Conservation (phyloP, 805 yeast species). For the Candida taoyuanica region DNA sequence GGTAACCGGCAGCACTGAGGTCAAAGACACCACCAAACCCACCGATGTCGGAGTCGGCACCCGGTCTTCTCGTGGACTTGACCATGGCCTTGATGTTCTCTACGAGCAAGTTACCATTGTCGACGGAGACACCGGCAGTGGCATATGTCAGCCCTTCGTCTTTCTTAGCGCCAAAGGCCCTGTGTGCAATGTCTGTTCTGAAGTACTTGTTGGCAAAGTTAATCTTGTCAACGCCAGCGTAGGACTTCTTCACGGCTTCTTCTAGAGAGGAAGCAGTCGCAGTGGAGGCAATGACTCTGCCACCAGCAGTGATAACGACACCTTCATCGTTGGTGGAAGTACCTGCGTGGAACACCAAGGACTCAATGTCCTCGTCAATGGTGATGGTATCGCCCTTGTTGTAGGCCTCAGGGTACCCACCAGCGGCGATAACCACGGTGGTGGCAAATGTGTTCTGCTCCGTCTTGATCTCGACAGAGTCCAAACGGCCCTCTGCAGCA, state of each 20-base stretch:
- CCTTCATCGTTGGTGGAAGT: constrained; percentile 54
- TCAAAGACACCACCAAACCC: constrained; percentile 98
- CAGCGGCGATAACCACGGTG: constrained; percentile 95
- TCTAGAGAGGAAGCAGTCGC: constrained; percentile 73
- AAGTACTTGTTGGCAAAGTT: constrained; percentile 70
- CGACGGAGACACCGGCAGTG: constrained; percentile 96
- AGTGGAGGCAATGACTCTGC: constrained; percentile 94
- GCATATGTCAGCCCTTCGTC: constrained; percentile 71
- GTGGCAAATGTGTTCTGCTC: constrained; percentile 62
- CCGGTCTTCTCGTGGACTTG: constrained; percentile 87
- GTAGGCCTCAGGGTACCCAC: constrained; percentile 91
- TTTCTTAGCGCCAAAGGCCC: constrained; percentile 63
- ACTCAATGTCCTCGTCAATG: constrained; percentile 44
- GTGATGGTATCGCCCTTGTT: constrained; percentile 82
- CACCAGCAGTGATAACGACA: constrained; percentile 80
- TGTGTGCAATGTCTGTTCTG: constrained; percentile 93
- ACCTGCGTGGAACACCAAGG: constrained; percentile 94
- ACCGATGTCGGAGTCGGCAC: constrained; percentile 97
- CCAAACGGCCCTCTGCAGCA: constrained; percentile 90
- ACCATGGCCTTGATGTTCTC: constrained; percentile 88
- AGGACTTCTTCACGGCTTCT: constrained; percentile 82
- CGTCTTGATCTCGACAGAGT: constrained; percentile 62
- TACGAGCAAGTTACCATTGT: constrained; percentile 86
- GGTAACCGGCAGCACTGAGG: constrained; percentile 79
- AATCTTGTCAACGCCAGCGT: constrained; percentile 76